Base-by-base conservation (phyloP, 2,329 filamentous ascomycete species). In the Pyrenophora seminiperda region DNA sequence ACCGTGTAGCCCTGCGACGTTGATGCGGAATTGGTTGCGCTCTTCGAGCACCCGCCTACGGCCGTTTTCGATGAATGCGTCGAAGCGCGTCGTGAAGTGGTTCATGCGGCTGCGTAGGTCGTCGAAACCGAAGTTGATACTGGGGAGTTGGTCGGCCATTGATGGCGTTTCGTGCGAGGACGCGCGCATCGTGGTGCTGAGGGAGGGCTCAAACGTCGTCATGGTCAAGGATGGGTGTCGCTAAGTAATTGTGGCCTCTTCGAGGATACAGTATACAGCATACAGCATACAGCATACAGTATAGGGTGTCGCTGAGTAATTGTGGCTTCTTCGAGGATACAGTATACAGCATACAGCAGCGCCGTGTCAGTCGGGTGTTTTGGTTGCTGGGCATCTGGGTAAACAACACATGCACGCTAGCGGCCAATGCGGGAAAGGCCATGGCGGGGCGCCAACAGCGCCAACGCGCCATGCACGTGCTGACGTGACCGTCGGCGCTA, bases 41-140 rank as follows among this genome's bases (percentile, higher is more conserved):
- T 97, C 92, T 66, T 97, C 91, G 6, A 97, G 74, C 0, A 97
- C 90, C 44, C 90, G 85, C 74, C 95, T 95, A 41, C 93, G 83
- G 0, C 92, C 91, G 58, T 90, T 86, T 68, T 96, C 93, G 57
- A 99, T 97, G 64, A 97, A 97, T 0, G 87, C 86, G 70, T 99
- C 94, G 65, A 99, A 99, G 63, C 85, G 88, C 7, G 85, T 82
- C 0, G 89, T 97, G 72, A 99, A 99, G 57, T 89, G 90, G 45
- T 87, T 83, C 94, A 99, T 97, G 75, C 91, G 89, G 67, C 93
- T 91, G 75, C 93, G 92, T 69, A 99, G 77, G 62, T 97, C 91
- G 65, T 97, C 92, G 73, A 97, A 97, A 50, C 91, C 91, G 73
- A 99, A 97, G 75, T 96, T 91, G 73, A 96, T 89, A 71, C 83